A percentile compares a stretch with the other conserved stretches of the same genome.
Conservation (phyloP, 139 green algal species). For the Desmodesmus armatus region DNA sequence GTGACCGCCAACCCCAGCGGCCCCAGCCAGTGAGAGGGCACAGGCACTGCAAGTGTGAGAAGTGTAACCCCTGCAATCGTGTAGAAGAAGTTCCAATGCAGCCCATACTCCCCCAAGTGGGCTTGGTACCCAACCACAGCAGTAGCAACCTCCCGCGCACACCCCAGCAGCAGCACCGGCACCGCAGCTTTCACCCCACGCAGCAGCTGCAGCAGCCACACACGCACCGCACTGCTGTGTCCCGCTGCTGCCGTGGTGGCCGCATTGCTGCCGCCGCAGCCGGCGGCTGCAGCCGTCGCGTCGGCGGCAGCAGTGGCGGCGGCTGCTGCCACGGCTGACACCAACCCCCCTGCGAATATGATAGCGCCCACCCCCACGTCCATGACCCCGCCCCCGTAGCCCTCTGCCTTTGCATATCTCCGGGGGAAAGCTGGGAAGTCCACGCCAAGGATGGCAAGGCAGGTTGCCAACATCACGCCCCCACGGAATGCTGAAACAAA, state of each 20-base stretch:
- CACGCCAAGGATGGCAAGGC: conserved; percentile 88
- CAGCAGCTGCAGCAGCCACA: neutral
- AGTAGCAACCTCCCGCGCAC: conserved; percentile 61
- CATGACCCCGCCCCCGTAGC: conserved; percentile 87
- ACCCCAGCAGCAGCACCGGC: conserved; percentile 60
- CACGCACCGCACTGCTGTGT: neutral
- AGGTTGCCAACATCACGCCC: conserved; percentile 82
- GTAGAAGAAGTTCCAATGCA: conserved; percentile 98
- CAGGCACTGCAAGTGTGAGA: conserved; percentile 44
- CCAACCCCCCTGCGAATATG: conserved; percentile 75
- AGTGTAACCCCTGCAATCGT: conserved; percentile 83
- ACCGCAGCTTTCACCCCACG: conserved; percentile 13
- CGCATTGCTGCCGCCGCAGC: neutral
- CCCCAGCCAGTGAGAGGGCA: conserved; percentile 29
- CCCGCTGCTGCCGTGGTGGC: neutral
- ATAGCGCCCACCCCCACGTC: conserved; percentile 91
- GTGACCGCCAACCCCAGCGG: conserved; percentile 38
- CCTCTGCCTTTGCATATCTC: conserved; percentile 84
- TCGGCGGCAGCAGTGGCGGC: neutral
- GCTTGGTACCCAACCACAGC: conserved; percentile 77
- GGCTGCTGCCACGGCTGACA: conserved; percentile 36
- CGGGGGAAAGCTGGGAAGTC: conserved; percentile 90
- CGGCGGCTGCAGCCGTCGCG: conserved; percentile 10
- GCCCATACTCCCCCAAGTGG: conserved; percentile 90
- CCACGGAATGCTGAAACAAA: conserved; percentile 74